A percentile compares a stretch with the other conserved stretches of the same genome.
Evolutionary conservation across 2,329 filamentous ascomycete genomes (phyloP).

Genomic region (Fusarium foetens): DNA sequence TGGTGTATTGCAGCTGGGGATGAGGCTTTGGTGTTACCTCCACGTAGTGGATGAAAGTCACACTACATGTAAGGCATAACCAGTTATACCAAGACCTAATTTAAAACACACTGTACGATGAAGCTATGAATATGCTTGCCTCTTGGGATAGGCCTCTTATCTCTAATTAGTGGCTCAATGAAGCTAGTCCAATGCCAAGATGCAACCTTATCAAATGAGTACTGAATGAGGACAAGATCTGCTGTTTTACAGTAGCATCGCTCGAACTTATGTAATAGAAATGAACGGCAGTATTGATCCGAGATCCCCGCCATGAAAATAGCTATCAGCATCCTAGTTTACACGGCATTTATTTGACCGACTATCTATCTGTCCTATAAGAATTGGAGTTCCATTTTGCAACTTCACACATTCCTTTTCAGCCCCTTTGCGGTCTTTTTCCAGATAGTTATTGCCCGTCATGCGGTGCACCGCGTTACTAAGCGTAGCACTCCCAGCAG

Average conservation of each 20-base stretch:
- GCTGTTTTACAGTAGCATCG: rapidly evolving
- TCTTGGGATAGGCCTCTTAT: not conserved
- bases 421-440: rapidly evolving
- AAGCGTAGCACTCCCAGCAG: rapidly evolving
- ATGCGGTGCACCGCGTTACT: not conserved
- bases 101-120: rapidly evolving
- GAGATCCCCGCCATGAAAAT: not conserved
- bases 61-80: not conserved
- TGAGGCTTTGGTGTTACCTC: not conserved
- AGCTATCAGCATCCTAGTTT: not conserved
- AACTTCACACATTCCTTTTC: rapidly evolving
- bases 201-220: not conserved
- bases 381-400: rapidly evolving
- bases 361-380: not conserved
- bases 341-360: not conserved
- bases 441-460: rapidly evolving
- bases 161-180: not conserved
- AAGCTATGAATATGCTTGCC: not conserved
- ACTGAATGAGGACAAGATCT: not conserved
- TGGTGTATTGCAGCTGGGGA: too few relatives aligned
- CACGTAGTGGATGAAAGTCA: too few relatives aligned
- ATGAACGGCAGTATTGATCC: not conserved
- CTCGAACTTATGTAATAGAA: not conserved
- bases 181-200: not conserved
- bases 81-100: not conserved